phyloP scores from a whole-genome alignment of 345 rosid species.

The Corchorus olitorius region DNA sequence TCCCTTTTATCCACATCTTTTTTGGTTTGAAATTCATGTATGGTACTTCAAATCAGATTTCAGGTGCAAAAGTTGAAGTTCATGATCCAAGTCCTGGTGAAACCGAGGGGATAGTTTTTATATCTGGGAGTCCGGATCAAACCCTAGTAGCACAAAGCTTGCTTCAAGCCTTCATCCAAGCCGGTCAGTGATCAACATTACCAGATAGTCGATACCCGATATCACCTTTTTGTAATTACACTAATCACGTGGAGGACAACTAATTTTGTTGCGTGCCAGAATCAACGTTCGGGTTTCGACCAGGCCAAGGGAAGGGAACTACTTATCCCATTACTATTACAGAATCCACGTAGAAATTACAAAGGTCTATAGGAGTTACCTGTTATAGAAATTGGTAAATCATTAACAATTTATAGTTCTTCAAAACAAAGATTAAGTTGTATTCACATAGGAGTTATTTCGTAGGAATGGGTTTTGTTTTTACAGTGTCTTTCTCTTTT shows the following conservation, averaged over 20 bases:
- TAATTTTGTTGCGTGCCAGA: not conserved
- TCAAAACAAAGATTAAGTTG: not conserved
- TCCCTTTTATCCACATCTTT: too few species aligned
- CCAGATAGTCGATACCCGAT: not conserved
- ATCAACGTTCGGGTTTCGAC: not conserved
- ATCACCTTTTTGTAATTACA: not conserved
- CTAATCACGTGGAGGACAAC: not conserved
- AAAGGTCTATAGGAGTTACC: not conserved
- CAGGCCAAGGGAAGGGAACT: not conserved
- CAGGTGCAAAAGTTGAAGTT: constrained; percentile 64
- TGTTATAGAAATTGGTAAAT: not conserved
- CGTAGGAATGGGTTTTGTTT: not conserved
- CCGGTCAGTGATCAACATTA: constrained; percentile 9
- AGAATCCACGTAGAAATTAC: not conserved
- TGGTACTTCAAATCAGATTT: constrained; percentile 40
- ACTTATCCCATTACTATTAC: not conserved
- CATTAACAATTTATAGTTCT: not conserved
- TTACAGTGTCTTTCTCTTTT: not conserved
- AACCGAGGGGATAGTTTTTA: constrained; percentile 44
- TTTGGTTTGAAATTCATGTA: not conserved
- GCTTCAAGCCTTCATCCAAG: constrained; percentile 48
- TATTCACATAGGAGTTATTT: not conserved
- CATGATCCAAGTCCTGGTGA: constrained; percentile 44
- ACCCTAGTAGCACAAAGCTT: constrained; percentile 54
- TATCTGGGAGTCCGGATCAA: constrained; percentile 64